Evolutionary conservation across 2,329 filamentous ascomycete genomes (phyloP).

Genomic region (Mycosphaerella arachidis): DNA sequence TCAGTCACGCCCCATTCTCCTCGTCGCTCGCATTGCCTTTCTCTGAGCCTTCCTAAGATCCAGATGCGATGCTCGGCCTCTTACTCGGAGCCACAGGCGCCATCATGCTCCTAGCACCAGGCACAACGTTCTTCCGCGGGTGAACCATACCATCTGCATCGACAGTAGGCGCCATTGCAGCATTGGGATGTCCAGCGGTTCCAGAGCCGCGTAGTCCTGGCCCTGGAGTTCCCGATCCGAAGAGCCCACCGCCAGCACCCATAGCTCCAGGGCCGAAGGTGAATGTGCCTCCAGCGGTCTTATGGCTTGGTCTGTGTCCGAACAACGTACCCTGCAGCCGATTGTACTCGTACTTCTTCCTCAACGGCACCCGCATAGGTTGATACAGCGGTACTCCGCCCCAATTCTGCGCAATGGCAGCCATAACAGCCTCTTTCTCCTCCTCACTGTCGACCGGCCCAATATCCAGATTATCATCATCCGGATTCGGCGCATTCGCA

Average conservation of each 20-base stretch:
- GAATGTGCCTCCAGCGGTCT: constrained; percentile 3
- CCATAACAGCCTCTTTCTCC: constrained; percentile 86
- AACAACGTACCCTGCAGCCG: constrained; percentile 61
- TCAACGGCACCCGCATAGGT: constrained; percentile 51
- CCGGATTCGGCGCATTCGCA: constrained; percentile 75
- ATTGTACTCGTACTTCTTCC: constrained; percentile 55
- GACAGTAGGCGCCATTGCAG: constrained; percentile 8
- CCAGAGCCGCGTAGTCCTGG: constrained; percentile 2
- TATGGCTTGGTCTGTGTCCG: constrained; percentile 47
- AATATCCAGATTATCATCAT: constrained; percentile 70
- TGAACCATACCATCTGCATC: constrained; percentile 21
- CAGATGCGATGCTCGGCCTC: constrained; percentile 23
- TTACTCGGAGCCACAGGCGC: constrained; percentile 19
- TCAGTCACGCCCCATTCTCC: too few relatives aligned
- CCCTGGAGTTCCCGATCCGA: background rate
- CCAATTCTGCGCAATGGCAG: constrained; percentile 62
- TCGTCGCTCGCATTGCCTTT: too few relatives aligned
- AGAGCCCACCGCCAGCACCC: constrained; percentile 11
- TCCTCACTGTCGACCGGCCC: constrained; percentile 90
- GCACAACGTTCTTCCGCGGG: constrained; percentile 20
- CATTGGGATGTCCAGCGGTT: background rate
- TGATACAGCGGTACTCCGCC: constrained; percentile 73
- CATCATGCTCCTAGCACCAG: constrained; percentile 26
- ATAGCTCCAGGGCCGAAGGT: constrained; percentile 15
- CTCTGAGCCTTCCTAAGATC: constrained; percentile 5